phyloP scores from a whole-genome alignment of 805 yeast species.

The Candida patagonica region DNA sequence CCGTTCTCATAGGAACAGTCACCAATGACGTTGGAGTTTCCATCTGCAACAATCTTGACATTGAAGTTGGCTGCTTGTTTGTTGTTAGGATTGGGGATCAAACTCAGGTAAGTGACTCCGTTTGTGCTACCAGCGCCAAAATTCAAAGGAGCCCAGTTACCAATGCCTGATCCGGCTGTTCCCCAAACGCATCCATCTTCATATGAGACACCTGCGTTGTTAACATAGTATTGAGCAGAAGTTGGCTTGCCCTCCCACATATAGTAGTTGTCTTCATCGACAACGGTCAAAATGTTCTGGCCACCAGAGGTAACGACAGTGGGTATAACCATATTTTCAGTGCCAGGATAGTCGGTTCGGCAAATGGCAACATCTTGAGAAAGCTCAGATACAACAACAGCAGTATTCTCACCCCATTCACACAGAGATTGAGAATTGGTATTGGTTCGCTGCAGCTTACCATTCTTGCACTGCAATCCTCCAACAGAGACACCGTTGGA shows the following conservation, averaged over 20 bases:
- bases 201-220: constrained; percentile 85
- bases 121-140: constrained; percentile 82
- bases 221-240: constrained; percentile 94
- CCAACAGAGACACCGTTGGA: constrained; percentile 85
- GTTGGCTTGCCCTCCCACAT: constrained; percentile 73
- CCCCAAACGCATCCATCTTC: constrained; percentile 97
- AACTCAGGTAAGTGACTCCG: constrained; percentile 71
- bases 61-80: constrained; percentile 55
- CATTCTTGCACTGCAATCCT: constrained; percentile 79
- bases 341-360: constrained; percentile 99
- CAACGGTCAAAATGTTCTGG: constrained; percentile 63
- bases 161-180: constrained; percentile 61
- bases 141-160: constrained; percentile 98
- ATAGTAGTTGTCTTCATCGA: constrained; percentile 69
- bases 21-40: constrained; percentile 56
- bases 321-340: constrained; percentile 97
- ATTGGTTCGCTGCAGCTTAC: constrained; percentile 79
- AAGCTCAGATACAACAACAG: constrained; percentile 58
- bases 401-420: constrained; percentile 74
- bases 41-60: constrained; percentile 69
- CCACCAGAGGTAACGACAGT: constrained; percentile 68
- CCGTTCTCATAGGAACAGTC: constrained; percentile 78
- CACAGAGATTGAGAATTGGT: constrained; percentile 59
- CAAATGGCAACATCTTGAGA: constrained; percentile 72
- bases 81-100: constrained; percentile 95